Percentiles rank a stretch among this genome's conserved stretches.
phyloP scores from a whole-genome alignment of 2,329 filamentous ascomycete species.

The Phyllosticta ampelicida region DNA sequence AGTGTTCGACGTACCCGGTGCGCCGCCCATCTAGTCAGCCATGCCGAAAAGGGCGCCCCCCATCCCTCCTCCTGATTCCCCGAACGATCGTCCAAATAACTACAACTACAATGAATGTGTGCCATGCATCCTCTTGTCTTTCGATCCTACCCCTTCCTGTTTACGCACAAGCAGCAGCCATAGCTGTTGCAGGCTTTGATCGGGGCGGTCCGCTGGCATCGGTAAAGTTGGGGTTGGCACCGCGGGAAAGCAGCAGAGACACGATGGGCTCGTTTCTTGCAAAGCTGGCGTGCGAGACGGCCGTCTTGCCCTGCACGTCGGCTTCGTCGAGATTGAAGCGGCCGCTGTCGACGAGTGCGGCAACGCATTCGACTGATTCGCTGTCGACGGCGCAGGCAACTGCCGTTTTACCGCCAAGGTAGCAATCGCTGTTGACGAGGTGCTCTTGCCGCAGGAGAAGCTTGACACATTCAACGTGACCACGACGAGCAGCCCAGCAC shows the following conservation, averaged over 20 bases:
- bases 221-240: neutral
- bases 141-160: too few relatives aligned
- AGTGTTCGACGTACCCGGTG: too few relatives aligned
- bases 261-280: neutral
- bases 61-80: too few relatives aligned
- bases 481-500: neutral
- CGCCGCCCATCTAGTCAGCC: too few relatives aligned
- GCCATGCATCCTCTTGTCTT: too few relatives aligned
- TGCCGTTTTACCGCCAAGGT: neutral
- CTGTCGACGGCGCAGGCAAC: neutral
- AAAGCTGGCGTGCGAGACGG: neutral
- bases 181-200: too few relatives aligned
- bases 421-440: neutral
- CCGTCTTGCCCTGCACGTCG: neutral
- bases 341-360: neutral
- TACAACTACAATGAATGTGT: neutral
- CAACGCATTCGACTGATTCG: neutral
- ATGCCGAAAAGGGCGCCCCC: too few relatives aligned
- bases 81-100: too few relatives aligned
- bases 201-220: neutral
- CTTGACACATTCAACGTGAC: neutral
- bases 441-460: neutral
- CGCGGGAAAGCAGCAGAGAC: neutral
- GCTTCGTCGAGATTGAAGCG: neutral
- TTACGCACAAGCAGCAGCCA: too few relatives aligned